Evolutionary conservation across 2,329 filamentous ascomycete species (phyloP), one percentile per base, ranked within the genome.

Genomic region (Sclerotinia nivalis): DNA sequence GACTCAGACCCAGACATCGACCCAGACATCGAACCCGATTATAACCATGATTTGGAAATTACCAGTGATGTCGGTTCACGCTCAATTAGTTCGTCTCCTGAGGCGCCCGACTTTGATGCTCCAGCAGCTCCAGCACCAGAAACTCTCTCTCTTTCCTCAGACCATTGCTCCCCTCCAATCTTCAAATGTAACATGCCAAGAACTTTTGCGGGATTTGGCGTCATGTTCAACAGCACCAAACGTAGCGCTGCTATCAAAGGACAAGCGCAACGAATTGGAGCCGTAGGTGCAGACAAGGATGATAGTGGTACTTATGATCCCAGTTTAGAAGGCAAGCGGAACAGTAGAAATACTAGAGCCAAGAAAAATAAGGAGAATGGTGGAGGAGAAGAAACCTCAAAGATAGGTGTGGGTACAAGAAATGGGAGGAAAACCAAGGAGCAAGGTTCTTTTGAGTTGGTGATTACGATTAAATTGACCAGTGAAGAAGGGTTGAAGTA

Each of bases 261-360:
- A 1, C 55, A 58, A 22, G 66, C 69, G n/a, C 60, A 69, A 9
- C 72, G 74, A 60, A 66, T 52, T 2, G 66, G 72, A 12, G 66
- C 71, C 13, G 73, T 69, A 4, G 75, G 66, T 13, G 62, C 74
- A n/a, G 77, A 78, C 60, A 61, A 72, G 37, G 77, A 78, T 67
- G 68, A 75, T 28, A 76, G 74, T 56, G 77, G 77, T 6, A 76
- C 71, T 5, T 78, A 77, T 60, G 72, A 77, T 64, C 75, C 75
- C 6, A 74, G 71, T 15, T 22, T 66, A 9, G 64, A 69, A 55
- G 37, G 65, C 13, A 66, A 64, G 50, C 10, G 50, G 9, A 50
- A 61, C 13, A 43, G 64, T 5, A 50, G 40, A 55, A 37, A 49
- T 47, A 69, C 64, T 47, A 37, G 18, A 37, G 37, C 40, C 13